These are phyloP conservation scores for Rhizoclosmatium globosum DNA, from an alignment of 192 early-diverging fungal species.

Conservation along the genomic window DNA sequence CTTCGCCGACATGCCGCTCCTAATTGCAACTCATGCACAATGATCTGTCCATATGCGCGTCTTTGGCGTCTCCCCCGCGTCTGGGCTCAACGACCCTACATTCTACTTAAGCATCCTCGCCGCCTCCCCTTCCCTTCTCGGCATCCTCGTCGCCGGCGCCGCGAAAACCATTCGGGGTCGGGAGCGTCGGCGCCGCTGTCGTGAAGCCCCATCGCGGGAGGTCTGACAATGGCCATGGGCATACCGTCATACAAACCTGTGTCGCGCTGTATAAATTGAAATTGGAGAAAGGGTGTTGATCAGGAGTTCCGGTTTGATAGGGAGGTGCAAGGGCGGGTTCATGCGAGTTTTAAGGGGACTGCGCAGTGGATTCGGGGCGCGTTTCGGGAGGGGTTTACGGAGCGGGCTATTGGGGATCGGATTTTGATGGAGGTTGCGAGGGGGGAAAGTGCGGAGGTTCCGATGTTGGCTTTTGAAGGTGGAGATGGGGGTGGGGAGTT, in stretches of 20 bases:
- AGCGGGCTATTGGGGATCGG: constrained; percentile 19
- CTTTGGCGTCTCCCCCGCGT: constrained; percentile 11
- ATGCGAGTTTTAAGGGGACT: background rate
- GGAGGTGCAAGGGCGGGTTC: constrained; percentile 13
- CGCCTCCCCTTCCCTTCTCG: constrained; percentile 29
- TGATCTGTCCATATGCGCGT: constrained; percentile 31
- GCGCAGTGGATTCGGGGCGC: constrained; percentile 19
- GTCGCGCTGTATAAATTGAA: constrained; percentile 5
- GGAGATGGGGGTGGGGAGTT: background rate
- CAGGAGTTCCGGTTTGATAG: constrained; percentile 27
- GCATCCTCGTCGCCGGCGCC: constrained; percentile 24
- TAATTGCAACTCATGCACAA: constrained; percentile 32
- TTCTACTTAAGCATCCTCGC: constrained; percentile 28
- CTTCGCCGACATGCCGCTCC: constrained; percentile 25
- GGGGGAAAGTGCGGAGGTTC: background rate
- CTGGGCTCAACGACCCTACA: background rate
- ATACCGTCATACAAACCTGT: constrained; percentile 29
- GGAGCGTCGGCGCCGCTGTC: constrained; percentile 22
- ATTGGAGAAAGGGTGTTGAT: background rate
- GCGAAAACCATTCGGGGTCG: constrained; percentile 31
- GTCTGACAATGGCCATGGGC: constrained; percentile 32
- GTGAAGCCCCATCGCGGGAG: constrained; percentile 35
- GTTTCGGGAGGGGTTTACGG: background rate
- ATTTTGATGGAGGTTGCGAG: background rate
- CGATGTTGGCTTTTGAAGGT: constrained; percentile 12